Conservation (phyloP, 2,329 filamentous ascomycete genomes). For the Chrysoporthe cubensis region DNA sequence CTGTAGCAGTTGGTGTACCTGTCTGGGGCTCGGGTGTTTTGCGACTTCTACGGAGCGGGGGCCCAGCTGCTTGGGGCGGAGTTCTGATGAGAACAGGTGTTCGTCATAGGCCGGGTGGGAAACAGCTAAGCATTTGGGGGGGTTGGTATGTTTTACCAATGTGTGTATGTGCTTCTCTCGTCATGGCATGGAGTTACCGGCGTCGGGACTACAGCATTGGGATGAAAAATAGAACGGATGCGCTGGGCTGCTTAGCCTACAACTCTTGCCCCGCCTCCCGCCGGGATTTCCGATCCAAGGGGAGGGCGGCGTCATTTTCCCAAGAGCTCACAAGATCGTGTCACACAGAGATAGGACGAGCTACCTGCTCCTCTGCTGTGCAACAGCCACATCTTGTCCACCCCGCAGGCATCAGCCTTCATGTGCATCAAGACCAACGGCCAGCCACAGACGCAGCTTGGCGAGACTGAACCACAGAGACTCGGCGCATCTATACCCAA, state of each 20-base stretch:
- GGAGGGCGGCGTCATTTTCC: not conserved
- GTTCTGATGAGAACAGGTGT: not conserved
- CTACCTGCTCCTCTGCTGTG: not conserved
- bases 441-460: not conserved
- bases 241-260: not conserved
- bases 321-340: not conserved
- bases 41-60: not conserved
- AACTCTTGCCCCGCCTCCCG: not conserved
- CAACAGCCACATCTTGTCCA: not conserved
- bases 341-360: not conserved
- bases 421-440: not conserved
- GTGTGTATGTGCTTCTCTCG: not conserved
- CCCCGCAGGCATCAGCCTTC: not conserved
- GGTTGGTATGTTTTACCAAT: not conserved
- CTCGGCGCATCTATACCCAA: not conserved
- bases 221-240: not conserved
- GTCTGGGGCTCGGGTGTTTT: not conserved
- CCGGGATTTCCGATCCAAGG: not conserved
- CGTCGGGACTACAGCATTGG: not conserved
- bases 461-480: not conserved
- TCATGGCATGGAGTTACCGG: conserved; percentile 10
- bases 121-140: not conserved
- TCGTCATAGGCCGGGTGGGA: not conserved
- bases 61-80: not conserved
- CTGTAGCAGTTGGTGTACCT: not conserved